A percentile compares a stretch with the other conserved stretches of the same genome.
These are phyloP conservation scores for Gloeostereum incarnatum DNA, from an alignment of 768 basidiomycete genomes.

Conservation along the genomic window DNA sequence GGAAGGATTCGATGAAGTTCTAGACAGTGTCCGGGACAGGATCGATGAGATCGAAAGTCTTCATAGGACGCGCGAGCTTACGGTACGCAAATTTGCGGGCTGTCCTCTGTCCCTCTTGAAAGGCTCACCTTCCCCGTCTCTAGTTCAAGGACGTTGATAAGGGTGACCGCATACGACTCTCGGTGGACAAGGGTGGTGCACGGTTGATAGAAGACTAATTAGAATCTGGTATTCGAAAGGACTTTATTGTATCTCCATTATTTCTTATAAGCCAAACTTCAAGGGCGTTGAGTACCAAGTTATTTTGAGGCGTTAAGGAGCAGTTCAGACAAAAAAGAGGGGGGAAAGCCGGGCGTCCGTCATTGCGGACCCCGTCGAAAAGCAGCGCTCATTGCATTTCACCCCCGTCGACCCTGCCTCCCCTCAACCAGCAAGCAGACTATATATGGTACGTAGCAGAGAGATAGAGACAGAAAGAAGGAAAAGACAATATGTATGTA, in stretches of 20 bases:
- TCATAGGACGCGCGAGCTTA: constrained; percentile 70
- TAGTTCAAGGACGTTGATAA: constrained; percentile 32
- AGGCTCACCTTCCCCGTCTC: constrained; percentile 1
- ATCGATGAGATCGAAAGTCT: constrained; percentile 85
- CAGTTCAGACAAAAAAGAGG: background rate
- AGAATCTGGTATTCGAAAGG: too few relatives aligned
- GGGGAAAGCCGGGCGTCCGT: too few relatives aligned
- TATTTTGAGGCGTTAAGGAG: too few relatives aligned
- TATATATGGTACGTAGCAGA: background rate
- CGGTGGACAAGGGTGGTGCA: constrained; percentile 26
- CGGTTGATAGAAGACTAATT: constrained; percentile 2
- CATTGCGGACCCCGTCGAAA: too few relatives aligned
- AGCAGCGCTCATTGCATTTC: too few relatives aligned
- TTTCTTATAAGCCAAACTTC: too few relatives aligned
- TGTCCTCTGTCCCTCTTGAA: background rate
- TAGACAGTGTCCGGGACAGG: constrained; percentile 63
- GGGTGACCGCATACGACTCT: constrained; percentile 14
- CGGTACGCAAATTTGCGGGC: constrained; percentile 30
- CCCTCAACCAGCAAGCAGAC: too few relatives aligned
- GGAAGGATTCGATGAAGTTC: constrained; percentile 71
- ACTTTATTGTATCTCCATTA: too few relatives aligned
- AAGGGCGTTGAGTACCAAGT: too few relatives aligned
- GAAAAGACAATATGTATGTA: background rate
- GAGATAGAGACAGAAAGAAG: background rate
- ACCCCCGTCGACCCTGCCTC: too few relatives aligned